phyloP scores from a whole-genome alignment of 177 flowering plant species.

The Vitis hybrid region DNA sequence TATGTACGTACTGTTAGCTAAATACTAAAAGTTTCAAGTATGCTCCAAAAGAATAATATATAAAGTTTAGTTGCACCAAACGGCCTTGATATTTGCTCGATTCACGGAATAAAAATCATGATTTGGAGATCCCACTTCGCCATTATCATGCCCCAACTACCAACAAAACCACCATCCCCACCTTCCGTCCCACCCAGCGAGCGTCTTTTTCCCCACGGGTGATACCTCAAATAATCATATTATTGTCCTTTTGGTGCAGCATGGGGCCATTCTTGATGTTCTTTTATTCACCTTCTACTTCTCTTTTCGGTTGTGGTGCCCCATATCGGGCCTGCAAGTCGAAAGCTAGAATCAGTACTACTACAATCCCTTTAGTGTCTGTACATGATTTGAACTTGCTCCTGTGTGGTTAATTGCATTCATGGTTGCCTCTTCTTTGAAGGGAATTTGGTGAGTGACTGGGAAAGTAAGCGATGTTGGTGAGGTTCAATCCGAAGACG shows the following conservation, averaged over 20 bases:
- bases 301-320: constrained; percentile 12
- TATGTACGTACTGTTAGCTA: no score
- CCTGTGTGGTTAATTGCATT: not conserved
- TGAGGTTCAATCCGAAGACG: constrained; percentile 99
- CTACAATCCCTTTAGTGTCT: constrained; percentile 3
- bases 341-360: constrained; percentile 1
- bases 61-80: not conserved
- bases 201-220: constrained; percentile 13
- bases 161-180: constrained; percentile 13
- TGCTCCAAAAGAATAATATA: no score
- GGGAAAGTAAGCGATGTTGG: constrained; percentile 81
- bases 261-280: constrained; percentile 17
- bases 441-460: constrained; percentile 1
- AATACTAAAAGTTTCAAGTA: no score
- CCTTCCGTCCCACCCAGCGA: constrained; percentile 18
- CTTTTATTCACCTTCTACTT: constrained; percentile 13
- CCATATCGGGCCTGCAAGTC: constrained; percentile 10
- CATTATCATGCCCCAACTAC: constrained; percentile 19
- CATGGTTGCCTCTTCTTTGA: not conserved
- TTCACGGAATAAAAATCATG: constrained; percentile 9
- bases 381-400: no score
- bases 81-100: not conserved
- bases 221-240: constrained; percentile 15
- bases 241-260: constrained; percentile 10
- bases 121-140: constrained; percentile 24